phyloP scores from a whole-genome alignment of 345 rosid species.

The Lenwebbia sp. region DNA sequence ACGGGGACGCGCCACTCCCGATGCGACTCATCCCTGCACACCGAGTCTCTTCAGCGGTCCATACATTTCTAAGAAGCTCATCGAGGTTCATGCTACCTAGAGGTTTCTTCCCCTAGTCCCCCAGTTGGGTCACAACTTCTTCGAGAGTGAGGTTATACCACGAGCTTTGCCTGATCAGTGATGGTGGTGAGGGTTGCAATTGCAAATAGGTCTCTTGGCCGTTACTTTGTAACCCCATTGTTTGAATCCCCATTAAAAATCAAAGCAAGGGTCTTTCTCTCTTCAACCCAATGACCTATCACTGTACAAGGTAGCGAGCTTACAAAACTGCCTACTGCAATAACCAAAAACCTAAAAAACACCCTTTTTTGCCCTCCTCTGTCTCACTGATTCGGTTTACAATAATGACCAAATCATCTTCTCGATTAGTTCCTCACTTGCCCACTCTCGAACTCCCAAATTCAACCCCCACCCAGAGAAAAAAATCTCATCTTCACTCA shows the following conservation, averaged over 20 bases:
- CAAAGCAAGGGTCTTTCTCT: neutral
- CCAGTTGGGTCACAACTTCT: constrained; percentile 33
- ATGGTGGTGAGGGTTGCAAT: neutral
- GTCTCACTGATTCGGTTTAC: neutral
- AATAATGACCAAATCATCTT: neutral
- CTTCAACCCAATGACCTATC: neutral
- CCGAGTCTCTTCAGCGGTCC: constrained; percentile 24
- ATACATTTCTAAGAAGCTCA: constrained; percentile 39
- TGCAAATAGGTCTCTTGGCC: constrained; percentile 26
- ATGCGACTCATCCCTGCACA: constrained; percentile 9
- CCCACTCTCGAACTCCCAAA: neutral
- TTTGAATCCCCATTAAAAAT: constrained; percentile 49
- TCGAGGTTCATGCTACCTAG: constrained; percentile 52
- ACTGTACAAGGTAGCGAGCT: neutral
- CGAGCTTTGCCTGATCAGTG: constrained; percentile 29
- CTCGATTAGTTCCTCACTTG: neutral
- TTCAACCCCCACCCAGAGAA: neutral
- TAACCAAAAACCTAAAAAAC: neutral
- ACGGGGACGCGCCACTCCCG: neutral
- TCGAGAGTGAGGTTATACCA: constrained; percentile 36
- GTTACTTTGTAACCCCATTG: constrained; percentile 41
- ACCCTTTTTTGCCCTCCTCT: neutral
- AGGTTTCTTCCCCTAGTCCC: constrained; percentile 29
- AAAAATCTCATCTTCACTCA: neutral
- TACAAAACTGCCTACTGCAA: neutral